A percentile compares a stretch with the other conserved stretches of the same genome.
phyloP scores from a whole-genome alignment of 768 basidiomycete species.

The Trametes maxima region DNA sequence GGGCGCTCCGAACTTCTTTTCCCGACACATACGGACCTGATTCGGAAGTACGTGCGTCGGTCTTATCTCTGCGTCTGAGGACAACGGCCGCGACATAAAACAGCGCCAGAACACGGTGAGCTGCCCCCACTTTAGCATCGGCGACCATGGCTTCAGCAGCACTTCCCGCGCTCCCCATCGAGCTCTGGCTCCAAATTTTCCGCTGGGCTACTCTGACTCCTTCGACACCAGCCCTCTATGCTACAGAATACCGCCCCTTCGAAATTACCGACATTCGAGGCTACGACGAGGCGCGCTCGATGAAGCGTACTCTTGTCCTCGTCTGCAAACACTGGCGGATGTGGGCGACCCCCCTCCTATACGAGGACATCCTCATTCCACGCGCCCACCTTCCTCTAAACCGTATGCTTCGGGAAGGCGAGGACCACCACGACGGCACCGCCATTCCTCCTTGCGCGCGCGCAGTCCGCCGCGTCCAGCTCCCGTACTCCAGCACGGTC shows the following conservation, averaged over 20 bases:
- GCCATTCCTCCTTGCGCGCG: constrained; percentile 23
- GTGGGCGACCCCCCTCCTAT: constrained; percentile 50
- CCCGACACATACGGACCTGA: neutral
- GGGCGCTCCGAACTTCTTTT: neutral
- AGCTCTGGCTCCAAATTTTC: constrained; percentile 33
- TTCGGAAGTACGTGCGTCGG: neutral
- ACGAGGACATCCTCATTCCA: constrained; percentile 53
- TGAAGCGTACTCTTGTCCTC: constrained; percentile 46
- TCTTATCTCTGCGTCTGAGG: neutral
- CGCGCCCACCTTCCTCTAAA: constrained; percentile 33
- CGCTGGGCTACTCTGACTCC: constrained; percentile 32
- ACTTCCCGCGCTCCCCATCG: constrained; percentile 21
- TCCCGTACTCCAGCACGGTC: constrained; percentile 58
- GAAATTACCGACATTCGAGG: constrained; percentile 30
- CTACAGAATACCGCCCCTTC: constrained; percentile 51
- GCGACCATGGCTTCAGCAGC: neutral
- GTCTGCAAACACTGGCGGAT: constrained; percentile 62
- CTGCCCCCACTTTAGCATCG: too few species aligned
- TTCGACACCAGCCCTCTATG: constrained; percentile 41
- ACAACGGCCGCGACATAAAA: too few species aligned
- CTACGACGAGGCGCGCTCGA: constrained; percentile 36
- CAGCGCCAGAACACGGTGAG: too few species aligned
- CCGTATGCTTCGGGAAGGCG: constrained; percentile 29
- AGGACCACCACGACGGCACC: constrained; percentile 23
- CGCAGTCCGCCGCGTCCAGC: constrained; percentile 56